These are phyloP conservation scores for Dianthus caryophyllus DNA, from an alignment of 148 eudicot species.

Conservation along the genomic window DNA sequence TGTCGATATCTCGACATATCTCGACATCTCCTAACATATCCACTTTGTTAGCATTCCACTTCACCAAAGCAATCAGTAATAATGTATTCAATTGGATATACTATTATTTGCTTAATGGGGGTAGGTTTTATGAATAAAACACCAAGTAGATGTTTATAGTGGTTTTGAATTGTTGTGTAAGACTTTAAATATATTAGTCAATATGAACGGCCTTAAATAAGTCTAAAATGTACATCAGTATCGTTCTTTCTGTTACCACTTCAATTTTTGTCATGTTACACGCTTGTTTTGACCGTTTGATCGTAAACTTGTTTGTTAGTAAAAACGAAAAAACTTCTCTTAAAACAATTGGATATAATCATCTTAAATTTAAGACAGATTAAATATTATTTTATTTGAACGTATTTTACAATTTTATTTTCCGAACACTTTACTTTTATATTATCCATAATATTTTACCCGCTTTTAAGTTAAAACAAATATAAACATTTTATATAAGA, in stretches of 20 bases:
- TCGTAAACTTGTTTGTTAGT: too few species aligned
- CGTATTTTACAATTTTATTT: too few species aligned
- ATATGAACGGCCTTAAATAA: conserved; percentile 18
- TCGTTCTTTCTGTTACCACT: conserved; percentile 1
- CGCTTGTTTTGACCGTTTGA: conserved; percentile 28
- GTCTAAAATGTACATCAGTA: conserved; percentile 10
- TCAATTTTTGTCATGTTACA: background rate
- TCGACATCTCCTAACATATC: too few species aligned
- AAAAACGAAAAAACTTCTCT: too few species aligned
- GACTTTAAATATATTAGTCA: conserved; percentile 22
- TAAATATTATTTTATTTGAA: too few species aligned
- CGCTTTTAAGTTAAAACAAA: background rate
- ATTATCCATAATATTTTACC: background rate
- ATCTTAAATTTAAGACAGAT: too few species aligned
- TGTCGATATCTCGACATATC: too few species aligned
- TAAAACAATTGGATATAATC: too few species aligned
- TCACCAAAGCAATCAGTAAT: background rate
- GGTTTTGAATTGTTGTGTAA: conserved; percentile 9
- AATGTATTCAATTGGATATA: too few species aligned
- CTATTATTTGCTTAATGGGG: background rate
- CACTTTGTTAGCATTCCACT: too few species aligned
- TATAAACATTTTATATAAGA: background rate
- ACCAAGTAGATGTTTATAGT: background rate
- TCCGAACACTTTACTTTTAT: too few species aligned
- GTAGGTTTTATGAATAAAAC: background rate